Conservation (phyloP, 2,329 filamentous ascomycete genomes). For the Lachnellula suecica region DNA sequence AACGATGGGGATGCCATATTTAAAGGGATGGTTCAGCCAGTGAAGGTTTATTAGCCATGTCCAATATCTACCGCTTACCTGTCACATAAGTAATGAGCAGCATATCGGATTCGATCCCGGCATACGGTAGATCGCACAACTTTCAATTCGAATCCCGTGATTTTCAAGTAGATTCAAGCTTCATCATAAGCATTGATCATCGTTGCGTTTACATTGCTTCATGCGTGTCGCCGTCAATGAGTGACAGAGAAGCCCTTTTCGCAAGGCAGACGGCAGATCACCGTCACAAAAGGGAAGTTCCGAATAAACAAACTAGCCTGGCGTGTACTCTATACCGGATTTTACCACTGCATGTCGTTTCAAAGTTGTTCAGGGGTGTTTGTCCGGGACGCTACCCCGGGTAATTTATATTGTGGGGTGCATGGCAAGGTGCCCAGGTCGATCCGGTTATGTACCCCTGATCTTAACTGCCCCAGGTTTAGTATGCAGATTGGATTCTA, state of each 20-base stretch:
- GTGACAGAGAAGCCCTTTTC: neutral
- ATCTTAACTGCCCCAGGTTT: neutral
- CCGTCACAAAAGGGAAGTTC: neutral
- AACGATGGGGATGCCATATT: neutral
- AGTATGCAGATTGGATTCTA: neutral
- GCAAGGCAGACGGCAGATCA: neutral
- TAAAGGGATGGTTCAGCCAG: neutral
- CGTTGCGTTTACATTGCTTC: slow-evolving; percentile 2
- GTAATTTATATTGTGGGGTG: slow-evolving; percentile 5
- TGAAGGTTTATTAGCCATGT: neutral
- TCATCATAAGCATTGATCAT: neutral
- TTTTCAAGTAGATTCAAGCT: neutral
- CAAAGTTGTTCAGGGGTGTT: neutral
- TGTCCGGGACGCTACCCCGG: neutral
- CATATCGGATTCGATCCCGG: neutral
- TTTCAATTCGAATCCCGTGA: neutral
- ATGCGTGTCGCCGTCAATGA: neutral
- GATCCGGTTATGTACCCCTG: neutral
- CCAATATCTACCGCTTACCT: neutral
- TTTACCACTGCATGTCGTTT: neutral
- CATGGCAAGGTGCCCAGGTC: neutral
- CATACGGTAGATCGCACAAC: neutral
- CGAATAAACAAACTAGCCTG: neutral
- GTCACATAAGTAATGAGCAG: neutral
- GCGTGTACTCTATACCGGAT: neutral